Evolutionary conservation across 1,284 basidiomycete genomes (phyloP).

Genomic region (Ganoderma meredithae): DNA sequence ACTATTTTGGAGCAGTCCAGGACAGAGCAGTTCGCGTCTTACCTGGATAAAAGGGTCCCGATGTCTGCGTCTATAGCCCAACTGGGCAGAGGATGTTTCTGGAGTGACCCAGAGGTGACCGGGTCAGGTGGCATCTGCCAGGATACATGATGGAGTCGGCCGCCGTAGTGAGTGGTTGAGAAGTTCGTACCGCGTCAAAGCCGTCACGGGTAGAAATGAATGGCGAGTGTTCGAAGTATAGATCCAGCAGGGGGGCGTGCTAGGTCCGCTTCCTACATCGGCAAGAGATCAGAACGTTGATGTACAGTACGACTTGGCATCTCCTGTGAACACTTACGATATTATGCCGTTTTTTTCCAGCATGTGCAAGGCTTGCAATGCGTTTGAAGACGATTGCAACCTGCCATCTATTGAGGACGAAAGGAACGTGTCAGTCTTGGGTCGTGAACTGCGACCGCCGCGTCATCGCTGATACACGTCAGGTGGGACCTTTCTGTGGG

Average conservation of each 20-base stretch:
- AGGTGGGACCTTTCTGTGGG: conserved; percentile 6
- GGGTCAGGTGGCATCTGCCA: neutral
- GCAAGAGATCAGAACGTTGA: neutral
- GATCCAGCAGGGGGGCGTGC: neutral
- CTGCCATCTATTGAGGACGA: neutral
- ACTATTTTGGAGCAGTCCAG: neutral
- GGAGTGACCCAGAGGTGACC: neutral
- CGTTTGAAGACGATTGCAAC: neutral
- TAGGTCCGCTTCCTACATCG: neutral
- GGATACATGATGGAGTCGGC: neutral
- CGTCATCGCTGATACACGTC: conserved; percentile 6
- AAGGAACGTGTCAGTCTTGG: neutral
- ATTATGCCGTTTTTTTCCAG: neutral
- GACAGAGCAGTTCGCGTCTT: neutral
- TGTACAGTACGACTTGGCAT: neutral
- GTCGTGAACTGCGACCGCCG: neutral
- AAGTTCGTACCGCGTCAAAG: neutral
- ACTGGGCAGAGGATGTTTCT: neutral
- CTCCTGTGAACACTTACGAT: neutral
- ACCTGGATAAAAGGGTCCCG: neutral
- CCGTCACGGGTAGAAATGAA: neutral
- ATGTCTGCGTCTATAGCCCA: neutral
- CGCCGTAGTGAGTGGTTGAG: neutral
- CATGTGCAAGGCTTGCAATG: neutral
- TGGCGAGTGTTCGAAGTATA: neutral